Base-by-base conservation (phyloP, 148 eudicot genomes). In the Polygonum maritimum region DNA sequence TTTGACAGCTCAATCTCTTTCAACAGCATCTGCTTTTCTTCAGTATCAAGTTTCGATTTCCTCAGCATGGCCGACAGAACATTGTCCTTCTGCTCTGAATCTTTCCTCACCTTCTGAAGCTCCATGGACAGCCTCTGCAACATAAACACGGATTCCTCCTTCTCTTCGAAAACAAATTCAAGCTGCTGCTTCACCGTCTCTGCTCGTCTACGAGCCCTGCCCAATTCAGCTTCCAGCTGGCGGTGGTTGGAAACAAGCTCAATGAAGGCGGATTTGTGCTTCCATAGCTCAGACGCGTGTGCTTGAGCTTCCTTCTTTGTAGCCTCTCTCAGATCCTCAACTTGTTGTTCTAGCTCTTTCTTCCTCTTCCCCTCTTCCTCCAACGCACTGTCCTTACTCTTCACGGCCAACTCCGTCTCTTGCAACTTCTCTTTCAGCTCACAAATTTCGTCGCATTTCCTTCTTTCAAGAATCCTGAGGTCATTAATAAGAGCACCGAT, bases 221-320 rank as follows among this genome's bases (percentile, higher is more conserved):
- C 85, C 79, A 92, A 79, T 79, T 95, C 97, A 55, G 97, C 96
- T 75, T 95, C 96, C 35, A 95, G 86, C 79, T 89, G 99, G 19
- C 97, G 74, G 70, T 95, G 97, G 76, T 81, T 89, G 1, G 99
- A 92, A 22, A 95, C 96, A 26, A 95, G 88, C 87, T 95, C 99
- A 75, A 95, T 88, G 74, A 90, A 90, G 3, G 97, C 96, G 0
- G 90, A 87, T 80, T 90, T 95, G 78, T 92, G 97, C 73, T 84
- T 94, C 85, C 88, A 69, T n/a, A 92, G 76, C 80, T 90, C 93
- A 41, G 74, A 76, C 8, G 88, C 82, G 79, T 84, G 94, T 35
- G 84, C 85, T 71, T 90, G 91, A 75, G 86, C 79, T 80, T 91
- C 88, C 5, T 75, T 79, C 78, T 87, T 88, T 5, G 79, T 69